Evolutionary conservation across 106 monocot genomes (phyloP).

Genomic region (Cymbidium sinense): DNA sequence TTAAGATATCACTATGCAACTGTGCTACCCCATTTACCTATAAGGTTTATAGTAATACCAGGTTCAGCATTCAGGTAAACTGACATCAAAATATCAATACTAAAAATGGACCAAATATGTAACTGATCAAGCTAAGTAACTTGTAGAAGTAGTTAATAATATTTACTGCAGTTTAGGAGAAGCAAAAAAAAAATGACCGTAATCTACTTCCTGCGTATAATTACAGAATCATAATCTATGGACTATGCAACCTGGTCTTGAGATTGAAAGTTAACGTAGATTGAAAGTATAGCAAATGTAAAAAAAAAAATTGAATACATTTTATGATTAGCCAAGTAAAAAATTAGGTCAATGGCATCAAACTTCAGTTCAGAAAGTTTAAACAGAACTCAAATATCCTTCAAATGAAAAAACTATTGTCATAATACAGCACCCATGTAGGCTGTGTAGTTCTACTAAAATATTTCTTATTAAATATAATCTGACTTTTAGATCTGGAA

Average conservation of each 20-base stretch:
- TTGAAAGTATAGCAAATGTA: too few relatives aligned
- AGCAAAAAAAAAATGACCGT: too few relatives aligned
- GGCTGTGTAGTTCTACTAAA: neutral
- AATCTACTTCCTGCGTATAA: too few relatives aligned
- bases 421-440: neutral
- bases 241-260: too few relatives aligned
- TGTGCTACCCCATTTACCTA: slow-evolving; percentile 97
- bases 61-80: neutral
- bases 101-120: neutral
- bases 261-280: too few relatives aligned
- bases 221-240: too few relatives aligned
- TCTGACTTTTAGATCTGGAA: neutral
- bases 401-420: neutral
- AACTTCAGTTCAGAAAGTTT: neutral
- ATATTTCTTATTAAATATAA: neutral
- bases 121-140: neutral
- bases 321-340: neutral
- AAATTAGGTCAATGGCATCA: neutral
- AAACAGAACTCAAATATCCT: neutral
- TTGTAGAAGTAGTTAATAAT: neutral
- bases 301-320: too few relatives aligned
- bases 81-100: neutral
- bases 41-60: neutral
- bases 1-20: slow-evolving; percentile 85
- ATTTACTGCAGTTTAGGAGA: too few relatives aligned